Evolutionary conservation across 371 early-diverging fungal species (phyloP).

Genomic region (Chytridium lagenaria): DNA sequence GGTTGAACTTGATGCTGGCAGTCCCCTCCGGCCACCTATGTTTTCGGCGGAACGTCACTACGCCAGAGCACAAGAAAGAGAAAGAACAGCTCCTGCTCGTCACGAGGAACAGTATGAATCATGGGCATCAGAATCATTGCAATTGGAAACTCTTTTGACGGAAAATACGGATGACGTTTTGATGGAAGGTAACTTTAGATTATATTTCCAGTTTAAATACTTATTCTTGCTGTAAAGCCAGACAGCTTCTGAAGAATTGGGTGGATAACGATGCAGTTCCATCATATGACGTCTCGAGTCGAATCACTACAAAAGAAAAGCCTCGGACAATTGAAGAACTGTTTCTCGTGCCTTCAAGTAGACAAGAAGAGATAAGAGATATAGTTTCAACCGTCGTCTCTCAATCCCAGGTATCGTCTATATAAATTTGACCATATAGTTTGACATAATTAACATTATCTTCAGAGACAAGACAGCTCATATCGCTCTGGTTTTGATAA

Average conservation of each 20-base stretch:
- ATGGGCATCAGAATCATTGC: constrained; percentile 7
- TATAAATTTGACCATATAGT: background rate
- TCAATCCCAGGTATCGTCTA: background rate
- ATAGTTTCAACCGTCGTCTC: background rate
- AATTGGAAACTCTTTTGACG: constrained; percentile 1
- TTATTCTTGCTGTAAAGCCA: background rate
- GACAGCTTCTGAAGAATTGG: constrained; percentile 4
- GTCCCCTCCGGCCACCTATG: constrained; percentile 1
- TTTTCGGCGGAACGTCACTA: constrained; percentile 14
- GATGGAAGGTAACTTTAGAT: background rate
- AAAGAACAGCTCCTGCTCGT: background rate
- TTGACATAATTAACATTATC: background rate
- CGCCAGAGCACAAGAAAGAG: background rate
- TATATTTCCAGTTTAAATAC: background rate
- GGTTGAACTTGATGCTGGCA: no score
- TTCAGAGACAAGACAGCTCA: background rate
- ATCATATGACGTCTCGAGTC: background rate
- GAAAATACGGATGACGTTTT: constrained; percentile 14
- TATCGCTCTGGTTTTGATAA: background rate
- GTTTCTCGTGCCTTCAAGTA: background rate
- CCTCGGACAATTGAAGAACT: background rate
- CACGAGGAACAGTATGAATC: background rate
- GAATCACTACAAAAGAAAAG: background rate
- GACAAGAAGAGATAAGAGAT: background rate
- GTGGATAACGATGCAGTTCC: background rate